Evolutionary conservation across 2,329 filamentous ascomycete genomes (phyloP).

Genomic region (Aspergillus sclerotialis): DNA sequence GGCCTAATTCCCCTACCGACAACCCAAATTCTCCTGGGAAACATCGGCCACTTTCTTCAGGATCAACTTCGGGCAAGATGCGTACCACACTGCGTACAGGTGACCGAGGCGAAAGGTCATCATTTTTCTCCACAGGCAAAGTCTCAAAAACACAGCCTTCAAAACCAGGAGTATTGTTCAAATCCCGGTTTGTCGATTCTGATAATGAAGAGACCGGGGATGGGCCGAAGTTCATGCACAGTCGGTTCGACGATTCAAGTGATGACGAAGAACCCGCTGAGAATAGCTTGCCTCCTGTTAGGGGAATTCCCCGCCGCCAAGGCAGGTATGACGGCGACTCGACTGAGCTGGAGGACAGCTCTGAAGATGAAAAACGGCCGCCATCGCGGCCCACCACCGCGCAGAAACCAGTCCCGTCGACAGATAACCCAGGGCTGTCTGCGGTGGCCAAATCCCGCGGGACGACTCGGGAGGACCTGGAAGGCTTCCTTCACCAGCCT

Average conservation of each 20-base stretch:
- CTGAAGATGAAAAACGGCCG: slow-evolving; percentile 40
- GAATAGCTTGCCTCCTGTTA: slow-evolving; percentile 45
- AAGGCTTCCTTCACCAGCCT: slow-evolving; percentile 27
- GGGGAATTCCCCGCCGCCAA: slow-evolving; percentile 53
- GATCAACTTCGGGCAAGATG: slow-evolving; percentile 35
- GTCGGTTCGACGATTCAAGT: slow-evolving; percentile 66
- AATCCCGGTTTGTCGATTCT: slow-evolving; percentile 53
- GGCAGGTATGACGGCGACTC: slow-evolving; percentile 57
- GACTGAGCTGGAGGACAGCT: slow-evolving; percentile 55
- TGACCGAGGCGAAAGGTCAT: slow-evolving; percentile 29
- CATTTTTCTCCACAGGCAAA: slow-evolving; percentile 35
- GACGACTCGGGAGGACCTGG: slow-evolving; percentile 35
- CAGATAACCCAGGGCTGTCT: slow-evolving; percentile 20
- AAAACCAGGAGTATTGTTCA: slow-evolving; percentile 24
- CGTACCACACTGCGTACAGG: slow-evolving; percentile 43
- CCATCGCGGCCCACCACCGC: slow-evolving; percentile 19
- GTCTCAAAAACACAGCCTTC: slow-evolving; percentile 21
- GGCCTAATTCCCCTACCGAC: slow-evolving; percentile 30
- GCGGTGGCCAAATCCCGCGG: slow-evolving; percentile 49
- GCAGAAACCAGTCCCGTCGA: slow-evolving; percentile 13
- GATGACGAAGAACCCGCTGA: slow-evolving; percentile 54
- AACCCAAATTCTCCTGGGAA: slow-evolving; percentile 56
- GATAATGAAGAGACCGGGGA: slow-evolving; percentile 52
- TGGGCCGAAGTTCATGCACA: slow-evolving; percentile 37
- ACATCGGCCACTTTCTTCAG: slow-evolving; percentile 39